Percentiles rank a stretch among this genome's conserved stretches.
phyloP scores from a whole-genome alignment of 202 grass and related monocot genomes.

The Eragrostis tef region DNA sequence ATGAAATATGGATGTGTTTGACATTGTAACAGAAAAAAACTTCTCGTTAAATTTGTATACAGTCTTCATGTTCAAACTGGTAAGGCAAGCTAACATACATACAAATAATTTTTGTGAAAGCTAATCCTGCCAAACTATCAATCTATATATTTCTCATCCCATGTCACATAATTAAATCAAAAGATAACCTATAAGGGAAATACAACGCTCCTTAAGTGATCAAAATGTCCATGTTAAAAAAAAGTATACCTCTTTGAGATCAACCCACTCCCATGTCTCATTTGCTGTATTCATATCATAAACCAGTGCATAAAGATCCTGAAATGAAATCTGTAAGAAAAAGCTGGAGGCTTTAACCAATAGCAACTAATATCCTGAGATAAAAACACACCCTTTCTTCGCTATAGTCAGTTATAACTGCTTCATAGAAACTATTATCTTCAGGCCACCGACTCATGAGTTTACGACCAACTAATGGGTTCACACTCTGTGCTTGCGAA shows the following conservation, averaged over 20 bases:
- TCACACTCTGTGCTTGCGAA: constrained; percentile 59
- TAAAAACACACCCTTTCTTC: constrained; percentile 58
- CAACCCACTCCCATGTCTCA: constrained; percentile 91
- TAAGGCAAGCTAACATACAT: neutral
- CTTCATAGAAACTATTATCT: constrained; percentile 96
- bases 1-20: neutral
- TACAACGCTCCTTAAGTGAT: neutral
- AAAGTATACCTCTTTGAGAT: constrained; percentile 83
- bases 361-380: constrained; percentile 38
- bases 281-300: constrained; percentile 83
- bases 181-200: constrained; percentile 10
- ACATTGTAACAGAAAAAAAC: neutral
- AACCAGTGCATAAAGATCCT: constrained; percentile 79
- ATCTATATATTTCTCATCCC: constrained; percentile 2
- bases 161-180: neutral
- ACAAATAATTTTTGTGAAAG: neutral
- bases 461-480: constrained; percentile 80
- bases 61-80: neutral
- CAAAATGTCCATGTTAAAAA: constrained; percentile 9
- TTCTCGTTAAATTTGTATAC: neutral
- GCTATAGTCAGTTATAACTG: constrained; percentile 83
- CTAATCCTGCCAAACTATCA: constrained; percentile 30
- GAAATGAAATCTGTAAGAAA: constrained; percentile 55
- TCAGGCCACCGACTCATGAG: constrained; percentile 91
- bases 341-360: constrained; percentile 35